Evolutionary conservation across 768 basidiomycete species (phyloP), one percentile per base, ranked within the genome.

Genomic region (Naematelia encephala): DNA sequence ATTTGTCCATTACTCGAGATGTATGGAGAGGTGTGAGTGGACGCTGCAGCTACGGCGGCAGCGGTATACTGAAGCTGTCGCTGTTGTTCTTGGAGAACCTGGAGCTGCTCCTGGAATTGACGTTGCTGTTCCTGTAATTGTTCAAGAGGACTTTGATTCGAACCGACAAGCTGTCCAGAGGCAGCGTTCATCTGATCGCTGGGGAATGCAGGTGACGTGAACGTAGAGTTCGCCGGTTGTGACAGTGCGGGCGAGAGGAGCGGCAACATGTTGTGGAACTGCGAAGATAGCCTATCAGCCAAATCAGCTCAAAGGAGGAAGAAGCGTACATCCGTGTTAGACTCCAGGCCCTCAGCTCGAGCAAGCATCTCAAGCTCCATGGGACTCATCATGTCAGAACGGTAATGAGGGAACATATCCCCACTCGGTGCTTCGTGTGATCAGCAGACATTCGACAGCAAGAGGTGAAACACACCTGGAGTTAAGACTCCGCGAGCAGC

Each of bases 21-120:
- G 26, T 61, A 58, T 84, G 80, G 72, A 81, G 88, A 60, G 85
- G 85, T 60, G 79, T 47, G 44, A 3, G 78, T 4, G 12, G 67
- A 60, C 5, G 64, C 59, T 0, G 63, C 68, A 12, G 68, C 68
- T 5, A 73, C 71, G 8, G 71, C 82, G 79, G 69, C 65, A 19
- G 67, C 68, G 30, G 68, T 61, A 50, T 70, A 58, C 64, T 71
- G 71, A 25, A 73, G 57, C 45, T 77, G 71, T 2, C 59, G 51
- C 43, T 71, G 70, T 27, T 69, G 68, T 14, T 69, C 65, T 54
- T 74, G 72, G 0, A 74, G 56, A 3, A 64, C 25, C 3, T 58
- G 59, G 3, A 73, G 59, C 51, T 73, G 72, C 57, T 69, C 66
- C 50, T 73, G 72, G 39, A 72, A 68, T 43, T 72, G 70, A 14